Base-by-base conservation (phyloP, 2,329 filamentous ascomycete species). In the Calonectria montana region DNA sequence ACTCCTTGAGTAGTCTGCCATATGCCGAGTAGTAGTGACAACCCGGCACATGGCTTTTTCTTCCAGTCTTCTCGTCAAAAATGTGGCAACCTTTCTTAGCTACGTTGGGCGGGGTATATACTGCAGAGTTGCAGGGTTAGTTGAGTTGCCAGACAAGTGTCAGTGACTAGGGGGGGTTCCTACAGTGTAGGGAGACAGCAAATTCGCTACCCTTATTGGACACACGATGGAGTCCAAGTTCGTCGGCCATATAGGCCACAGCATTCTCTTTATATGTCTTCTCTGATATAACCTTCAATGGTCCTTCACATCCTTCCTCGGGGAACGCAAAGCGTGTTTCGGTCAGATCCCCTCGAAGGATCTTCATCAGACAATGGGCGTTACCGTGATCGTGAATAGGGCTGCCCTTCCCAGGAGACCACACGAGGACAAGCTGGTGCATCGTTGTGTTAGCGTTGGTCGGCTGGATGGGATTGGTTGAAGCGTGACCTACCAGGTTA, bases 301-400 rank as follows among this genome's bases (percentile, higher is more conserved):
- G 91, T 7, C 86, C 85, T 61, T 88, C 85, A 61, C 87, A 83
- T 61, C 83, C 82, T 37, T 78, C 74, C 25, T 82, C 81, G 0
- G 95, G 95, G 85, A 94, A 95, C 64, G 89, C 88, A 83, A 94
- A 98, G 71, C 94, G 90, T 21, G 94, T 96, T 86, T 98, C 96
- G 77, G 91, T 94, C 72, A 98, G 86, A 73, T 87, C 89, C 55
- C 96, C 96, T 77, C 91, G 91, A 74, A 98, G 89, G 75, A 96
- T 92, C 87, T 93, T 97, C 94, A 98, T 98, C 77, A 98, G 87
- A 84, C 96, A 98, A 82, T 98, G 96, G 45, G 95, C 94, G 73
- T 96, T 94, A 80, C 92, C 93, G 83, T 95, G 93, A 82, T 98
- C 96, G 81, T 98, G 96, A 80, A 98, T 95, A 13, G 94, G 92